Evolutionary conservation across 2,329 filamentous ascomycete genomes (phyloP).

Genomic region (Aspergillus quadrilineatus): DNA sequence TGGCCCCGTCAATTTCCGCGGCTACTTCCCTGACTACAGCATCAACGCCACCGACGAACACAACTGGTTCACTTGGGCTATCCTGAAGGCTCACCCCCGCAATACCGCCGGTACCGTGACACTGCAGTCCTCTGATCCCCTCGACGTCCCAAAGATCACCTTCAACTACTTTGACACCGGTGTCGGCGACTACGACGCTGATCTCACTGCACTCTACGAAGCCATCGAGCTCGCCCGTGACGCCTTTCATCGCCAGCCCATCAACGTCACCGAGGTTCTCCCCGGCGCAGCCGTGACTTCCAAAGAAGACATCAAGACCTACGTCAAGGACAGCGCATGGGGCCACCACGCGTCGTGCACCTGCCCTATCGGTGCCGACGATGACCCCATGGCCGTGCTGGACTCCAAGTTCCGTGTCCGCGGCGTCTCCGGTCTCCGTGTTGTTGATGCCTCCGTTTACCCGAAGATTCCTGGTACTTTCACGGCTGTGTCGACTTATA

Average conservation of each 20-base stretch:
- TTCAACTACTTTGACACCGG: constrained; percentile 58
- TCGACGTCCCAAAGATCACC: constrained; percentile 61
- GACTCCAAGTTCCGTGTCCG: constrained; percentile 59
- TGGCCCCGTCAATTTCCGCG: constrained; percentile 56
- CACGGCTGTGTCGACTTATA: constrained; percentile 53
- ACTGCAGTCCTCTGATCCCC: constrained; percentile 61
- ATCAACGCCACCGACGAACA: constrained; percentile 41
- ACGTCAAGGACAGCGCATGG: constrained; percentile 53
- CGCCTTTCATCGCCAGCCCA: constrained; percentile 43
- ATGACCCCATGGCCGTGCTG: constrained; percentile 56
- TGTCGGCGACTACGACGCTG: constrained; percentile 47
- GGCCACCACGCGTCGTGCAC: constrained; percentile 60
- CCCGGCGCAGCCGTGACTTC: constrained; percentile 45
- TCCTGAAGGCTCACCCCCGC: constrained; percentile 62
- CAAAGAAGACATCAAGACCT: constrained; percentile 48
- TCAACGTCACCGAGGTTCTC: constrained; percentile 44
- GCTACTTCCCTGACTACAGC: constrained; percentile 49
- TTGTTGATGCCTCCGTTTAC: constrained; percentile 63
- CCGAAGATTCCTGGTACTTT: constrained; percentile 58
- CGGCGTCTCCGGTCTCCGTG: constrained; percentile 56
- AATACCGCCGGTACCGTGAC: constrained; percentile 63
- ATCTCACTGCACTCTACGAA: constrained; percentile 56
- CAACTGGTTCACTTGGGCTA: constrained; percentile 48
- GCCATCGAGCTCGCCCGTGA: constrained; percentile 54
- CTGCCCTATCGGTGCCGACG: constrained; percentile 55